Base-by-base conservation (phyloP, 2,329 filamentous ascomycete species). In the Claviceps capensis region DNA sequence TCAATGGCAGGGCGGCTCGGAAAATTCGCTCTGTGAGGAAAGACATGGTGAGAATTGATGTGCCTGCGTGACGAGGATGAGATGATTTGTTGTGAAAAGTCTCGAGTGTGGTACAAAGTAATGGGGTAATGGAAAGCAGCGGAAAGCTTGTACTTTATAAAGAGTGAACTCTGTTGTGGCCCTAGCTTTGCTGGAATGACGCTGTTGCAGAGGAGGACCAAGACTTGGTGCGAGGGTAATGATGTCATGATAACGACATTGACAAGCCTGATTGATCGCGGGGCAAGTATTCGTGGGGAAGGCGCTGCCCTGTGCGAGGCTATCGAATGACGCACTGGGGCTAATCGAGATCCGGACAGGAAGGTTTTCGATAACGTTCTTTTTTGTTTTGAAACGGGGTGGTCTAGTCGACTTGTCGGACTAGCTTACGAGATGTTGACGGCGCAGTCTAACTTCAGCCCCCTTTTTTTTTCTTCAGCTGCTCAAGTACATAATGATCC, bases 1-100 rank as follows among this genome's bases (percentile, higher is more conserved):
- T 64, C 46, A 70, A 55, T 55, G 67, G 58, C 51, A 67, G 57
- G 55, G 68, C 68, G 57, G 72, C 71, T 63, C 75, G 72, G 58
- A 67, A 54, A 56, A 69, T 60, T 54, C 67, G 62, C 61, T 75
- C 64, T 54, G 74, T 71, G 67, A 79, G 65, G 66, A 75, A 75
- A 49, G 77, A 78, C 77, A 81, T 81, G 45, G 43, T 54, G 17
- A 42, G 19, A 41, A 30, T 41, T 7, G n/a, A 43, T 44, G 43
- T 42, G 40, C 38, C 40, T 13, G 19, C 13, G 38, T 40, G 14
- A 5, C 6, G 38, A 40, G 14, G 8, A 17, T 34, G 9, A 11
- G 30, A 34, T 34, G 30, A 34, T 34, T 34, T 34, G 30, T 11
- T 34, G 9, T 4, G 30, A 34, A 34, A 3, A 11, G 9, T 3